Evolutionary conservation across 2,329 filamentous ascomycete species (phyloP), one percentile per base, ranked within the genome.

Genomic region (Diaporthe sp.): DNA sequence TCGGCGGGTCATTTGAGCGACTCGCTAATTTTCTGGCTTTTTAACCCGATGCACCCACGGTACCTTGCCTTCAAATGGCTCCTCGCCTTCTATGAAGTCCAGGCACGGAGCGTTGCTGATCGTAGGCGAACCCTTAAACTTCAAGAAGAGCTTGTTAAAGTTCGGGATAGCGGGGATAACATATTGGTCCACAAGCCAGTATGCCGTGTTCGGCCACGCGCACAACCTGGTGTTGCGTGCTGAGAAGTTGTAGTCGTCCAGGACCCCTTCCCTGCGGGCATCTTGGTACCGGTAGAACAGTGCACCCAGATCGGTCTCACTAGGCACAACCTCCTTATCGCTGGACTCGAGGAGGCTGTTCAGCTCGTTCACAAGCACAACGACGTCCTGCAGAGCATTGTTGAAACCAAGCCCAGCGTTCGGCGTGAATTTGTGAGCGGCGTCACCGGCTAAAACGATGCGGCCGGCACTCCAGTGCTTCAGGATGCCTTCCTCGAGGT

Each of bases 391-490:
- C 1, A 85, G 77, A 0, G 80, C 83, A 27, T 80, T 81, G 75
- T 85, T 84, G 50, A 80, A 81, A 0, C 83, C 83, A 0, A 79
- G 77, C 0, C 82, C 83, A 0, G 81, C 78, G 63, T 81, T 83
- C 0, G 84, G 82, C 0, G 83, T 84, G 68, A 82, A 81, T 53
- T 85, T 85, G 72, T 85, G 84, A 1, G 79, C 80, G 0, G 84
- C 77, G 53, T 85, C 84, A 0, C 84, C 84, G 0, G 77, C 79
- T 0, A 85, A 80, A 1, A 82, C 82, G 10, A 85, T 76, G 1
- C 83, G 81, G 9, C 76, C 78, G 75, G 78, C 80, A 71, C 80
- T 82, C 84, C 83, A 85, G 58, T 83, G 77, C 13, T 76, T 63
- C 13, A 83, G 77, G 2, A 85, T 78, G 0, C 83, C 84, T 61